Conservation (phyloP, 2,329 filamentous ascomycete genomes). For the Fusarium camptoceras region DNA sequence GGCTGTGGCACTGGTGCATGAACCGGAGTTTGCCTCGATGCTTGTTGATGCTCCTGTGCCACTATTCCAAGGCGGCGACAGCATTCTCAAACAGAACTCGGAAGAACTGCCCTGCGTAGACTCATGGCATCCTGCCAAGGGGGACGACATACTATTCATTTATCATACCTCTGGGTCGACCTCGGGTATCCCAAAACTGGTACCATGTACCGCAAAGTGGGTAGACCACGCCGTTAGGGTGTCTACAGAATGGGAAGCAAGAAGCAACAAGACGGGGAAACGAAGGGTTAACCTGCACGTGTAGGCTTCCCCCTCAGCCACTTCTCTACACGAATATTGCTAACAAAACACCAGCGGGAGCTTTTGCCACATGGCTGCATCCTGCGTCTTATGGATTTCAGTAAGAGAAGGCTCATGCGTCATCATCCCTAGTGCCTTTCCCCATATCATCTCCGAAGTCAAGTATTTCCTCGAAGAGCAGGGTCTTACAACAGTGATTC, state of each 20-base stretch:
- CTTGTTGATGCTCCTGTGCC: conserved; percentile 16
- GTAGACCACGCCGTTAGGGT: conserved; percentile 1
- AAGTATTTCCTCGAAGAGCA: conserved; percentile 14
- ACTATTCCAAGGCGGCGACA: not conserved
- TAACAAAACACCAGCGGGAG: conserved; percentile 25
- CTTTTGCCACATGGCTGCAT: conserved; percentile 33
- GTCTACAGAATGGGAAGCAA: not conserved
- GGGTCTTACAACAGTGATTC: conserved; percentile 4
- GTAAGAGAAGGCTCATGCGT: conserved; percentile 20
- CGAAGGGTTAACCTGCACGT: not conserved
- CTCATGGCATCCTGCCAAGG: not conserved
- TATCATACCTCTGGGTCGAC: conserved; percentile 42
- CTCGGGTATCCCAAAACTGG: conserved; percentile 39
- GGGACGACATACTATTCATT: conserved; percentile 21
- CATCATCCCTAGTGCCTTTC: conserved; percentile 26
- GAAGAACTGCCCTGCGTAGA: not conserved
- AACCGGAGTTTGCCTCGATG: not conserved
- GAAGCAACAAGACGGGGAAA: not conserved
- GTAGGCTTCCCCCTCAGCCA: not conserved
- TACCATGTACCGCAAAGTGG: conserved; percentile 37
- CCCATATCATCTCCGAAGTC: conserved; percentile 16
- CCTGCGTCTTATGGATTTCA: not conserved
- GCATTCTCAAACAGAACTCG: not conserved
- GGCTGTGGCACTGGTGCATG: conserved; percentile 29
- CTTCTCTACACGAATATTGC: fast-evolving